Conservation (phyloP, 1,139 yeast species). For the Yamadazyma triangularis region DNA sequence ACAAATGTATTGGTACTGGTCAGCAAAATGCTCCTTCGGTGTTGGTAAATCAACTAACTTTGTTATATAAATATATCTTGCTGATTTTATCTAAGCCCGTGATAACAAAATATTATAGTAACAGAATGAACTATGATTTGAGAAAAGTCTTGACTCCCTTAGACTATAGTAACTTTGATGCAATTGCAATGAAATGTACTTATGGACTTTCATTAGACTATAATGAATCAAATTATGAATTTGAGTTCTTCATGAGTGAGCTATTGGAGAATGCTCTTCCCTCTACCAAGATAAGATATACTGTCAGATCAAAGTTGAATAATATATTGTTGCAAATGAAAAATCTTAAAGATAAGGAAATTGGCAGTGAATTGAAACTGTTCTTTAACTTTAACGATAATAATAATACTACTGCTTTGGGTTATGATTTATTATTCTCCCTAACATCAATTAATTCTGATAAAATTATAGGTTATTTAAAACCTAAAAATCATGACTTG, state of each 20-base stretch:
- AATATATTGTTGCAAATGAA: slow-evolving; percentile 14
- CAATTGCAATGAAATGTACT: slow-evolving; percentile 52
- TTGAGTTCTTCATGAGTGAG: slow-evolving; percentile 25
- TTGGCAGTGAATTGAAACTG: neutral
- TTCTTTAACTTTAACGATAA: slow-evolving; percentile 1
- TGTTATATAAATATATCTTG: slow-evolving; percentile 74
- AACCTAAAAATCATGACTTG: slow-evolving; percentile 32
- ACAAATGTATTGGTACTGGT: too few relatives aligned
- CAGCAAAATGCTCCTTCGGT: too few relatives aligned
- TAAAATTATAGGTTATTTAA: slow-evolving; percentile 26
- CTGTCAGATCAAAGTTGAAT: slow-evolving; percentile 29
- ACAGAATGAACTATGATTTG: slow-evolving; percentile 77
- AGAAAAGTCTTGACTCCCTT: slow-evolving; percentile 69
- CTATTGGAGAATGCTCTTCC: slow-evolving; percentile 25
- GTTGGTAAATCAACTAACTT: slow-evolving; percentile 60
- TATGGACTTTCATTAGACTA: slow-evolving; percentile 18
- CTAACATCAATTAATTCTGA: slow-evolving; percentile 18
- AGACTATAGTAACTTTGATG: slow-evolving; percentile 61
- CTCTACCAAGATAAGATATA: slow-evolving; percentile 28
- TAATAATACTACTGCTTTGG: slow-evolving; percentile 1
- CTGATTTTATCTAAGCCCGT: slow-evolving; percentile 77
- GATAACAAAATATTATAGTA: slow-evolving; percentile 61
- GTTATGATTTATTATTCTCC: slow-evolving; percentile 29
- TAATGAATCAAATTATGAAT: slow-evolving; percentile 8
- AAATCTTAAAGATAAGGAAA: slow-evolving; percentile 2